phyloP scores from a whole-genome alignment of 495 filamentous ascomycete species.

The Astrocystis sublimbata region DNA sequence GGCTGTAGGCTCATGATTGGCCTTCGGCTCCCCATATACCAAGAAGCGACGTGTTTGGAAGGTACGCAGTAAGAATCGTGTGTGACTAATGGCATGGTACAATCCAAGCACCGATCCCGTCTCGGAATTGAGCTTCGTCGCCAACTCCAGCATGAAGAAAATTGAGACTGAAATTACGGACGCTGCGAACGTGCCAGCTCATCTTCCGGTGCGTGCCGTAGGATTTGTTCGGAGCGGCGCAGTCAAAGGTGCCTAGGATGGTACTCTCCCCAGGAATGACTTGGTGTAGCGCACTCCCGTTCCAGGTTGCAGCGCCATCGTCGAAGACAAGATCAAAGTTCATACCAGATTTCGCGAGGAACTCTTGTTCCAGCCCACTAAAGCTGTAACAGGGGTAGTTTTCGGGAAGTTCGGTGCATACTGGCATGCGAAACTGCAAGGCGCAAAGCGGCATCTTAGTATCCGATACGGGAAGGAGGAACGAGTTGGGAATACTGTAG shows the following conservation, averaged over 20 bases:
- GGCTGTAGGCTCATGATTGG: not conserved
- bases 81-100: constrained; percentile 25
- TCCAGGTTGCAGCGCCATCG: constrained; percentile 24
- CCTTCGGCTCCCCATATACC: not conserved
- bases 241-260: constrained; percentile 30
- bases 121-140: constrained; percentile 22
- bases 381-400: constrained; percentile 33
- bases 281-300: constrained; percentile 27
- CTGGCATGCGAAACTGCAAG: constrained; percentile 34
- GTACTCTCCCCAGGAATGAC: constrained; percentile 26
- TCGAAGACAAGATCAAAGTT: constrained; percentile 27
- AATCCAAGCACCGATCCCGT: constrained; percentile 33
- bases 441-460: constrained; percentile 22
- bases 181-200: constrained; percentile 29
- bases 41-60: not conserved
- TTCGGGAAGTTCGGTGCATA: constrained; percentile 27
- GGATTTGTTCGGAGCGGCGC: constrained; percentile 9
- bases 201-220: constrained; percentile 24
- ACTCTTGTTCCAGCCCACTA: constrained; percentile 32
- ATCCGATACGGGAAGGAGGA: constrained; percentile 1
- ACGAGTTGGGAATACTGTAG: constrained; percentile 24
- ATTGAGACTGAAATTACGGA: constrained; percentile 27
- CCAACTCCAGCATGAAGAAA: constrained; percentile 33
- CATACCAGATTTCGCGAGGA: constrained; percentile 30
- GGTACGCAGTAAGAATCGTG: not conserved